Evolutionary conservation across 2,329 filamentous ascomycete species (phyloP).

Genomic region (Sporothrix inflata): DNA sequence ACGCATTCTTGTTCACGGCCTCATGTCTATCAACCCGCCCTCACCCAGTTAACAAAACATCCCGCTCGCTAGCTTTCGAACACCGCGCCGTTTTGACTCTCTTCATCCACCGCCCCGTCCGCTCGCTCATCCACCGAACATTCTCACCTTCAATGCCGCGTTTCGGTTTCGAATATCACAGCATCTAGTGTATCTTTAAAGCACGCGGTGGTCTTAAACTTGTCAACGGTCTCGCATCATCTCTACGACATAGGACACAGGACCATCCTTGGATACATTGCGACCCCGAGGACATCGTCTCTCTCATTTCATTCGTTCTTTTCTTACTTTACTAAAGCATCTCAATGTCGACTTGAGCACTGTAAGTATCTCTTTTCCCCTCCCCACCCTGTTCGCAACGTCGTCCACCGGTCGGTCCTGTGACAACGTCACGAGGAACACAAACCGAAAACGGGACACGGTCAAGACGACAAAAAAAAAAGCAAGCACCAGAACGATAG

Average conservation of each 20-base stretch:
- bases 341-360: background rate
- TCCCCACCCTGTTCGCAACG: background rate
- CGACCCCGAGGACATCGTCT: background rate
- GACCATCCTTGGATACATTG: background rate
- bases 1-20: background rate
- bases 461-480: background rate
- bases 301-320: background rate
- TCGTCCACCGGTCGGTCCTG: background rate
- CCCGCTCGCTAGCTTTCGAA: background rate
- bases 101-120: background rate
- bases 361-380: background rate
- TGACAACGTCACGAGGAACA: background rate
- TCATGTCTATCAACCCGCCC: constrained; percentile 7
- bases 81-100: constrained; percentile 21
- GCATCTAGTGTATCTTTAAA: background rate
- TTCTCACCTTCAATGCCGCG: background rate
- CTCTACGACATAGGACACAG: constrained; percentile 5
- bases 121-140: constrained; percentile 4
- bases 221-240: constrained; percentile 18
- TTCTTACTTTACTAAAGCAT: background rate
- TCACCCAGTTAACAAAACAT: constrained; percentile 9
- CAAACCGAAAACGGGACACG: background rate
- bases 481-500: background rate
- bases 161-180: background rate
- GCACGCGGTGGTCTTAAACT: constrained; percentile 6